Base-by-base conservation (phyloP, 257 asterid genomes). In the Fraxinus quadrangulata region DNA sequence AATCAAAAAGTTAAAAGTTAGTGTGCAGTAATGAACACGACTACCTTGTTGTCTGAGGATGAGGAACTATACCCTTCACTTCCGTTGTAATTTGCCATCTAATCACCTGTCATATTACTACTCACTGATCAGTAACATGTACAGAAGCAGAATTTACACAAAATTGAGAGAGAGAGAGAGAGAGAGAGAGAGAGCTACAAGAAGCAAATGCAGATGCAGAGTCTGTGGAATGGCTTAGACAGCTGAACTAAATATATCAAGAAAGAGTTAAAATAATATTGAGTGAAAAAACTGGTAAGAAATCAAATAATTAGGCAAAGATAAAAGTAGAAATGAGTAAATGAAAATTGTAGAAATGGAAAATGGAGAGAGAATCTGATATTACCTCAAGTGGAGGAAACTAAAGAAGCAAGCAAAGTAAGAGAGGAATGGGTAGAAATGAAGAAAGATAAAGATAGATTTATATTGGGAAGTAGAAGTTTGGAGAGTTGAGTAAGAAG, bases 361-460 rank as follows among this genome's bases (percentile, higher is more conserved):
- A 80, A 77, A n/a, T 69, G 61, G 73, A 6, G 42, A 84, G 80
- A 80, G 90, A 81, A 89, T 90, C 82, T 76, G 49, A 33, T 10
- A 81, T 85, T 88, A 89, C 92, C 95, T 89, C 81, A 75, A 78
- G 80, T 67, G 80, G 89, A 87, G 92, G 87, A 87, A 84, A 88
- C 79, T 66, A 77, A 77, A 83, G 88, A 80, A 80, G 87, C 83
- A 85, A 86, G 89, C 83, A 81, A 84, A 83, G 77, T 75, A 42
- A 81, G 76, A 75, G 45, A 65, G 72, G 76, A 70, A 28, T 65
- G 56, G 69, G 78, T 45, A 28, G 30, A 75, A 72, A 23, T 42
- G 49, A 19, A 77, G 40, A 49, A n/a, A 71, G 16, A 59, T 37
- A n/a, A 51, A 47, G 40, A 51, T 70, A 26, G n/a, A 17, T 36